Evolutionary conservation across 2,329 filamentous ascomycete species (phyloP).

Genomic region (Epichloe uncinata): DNA sequence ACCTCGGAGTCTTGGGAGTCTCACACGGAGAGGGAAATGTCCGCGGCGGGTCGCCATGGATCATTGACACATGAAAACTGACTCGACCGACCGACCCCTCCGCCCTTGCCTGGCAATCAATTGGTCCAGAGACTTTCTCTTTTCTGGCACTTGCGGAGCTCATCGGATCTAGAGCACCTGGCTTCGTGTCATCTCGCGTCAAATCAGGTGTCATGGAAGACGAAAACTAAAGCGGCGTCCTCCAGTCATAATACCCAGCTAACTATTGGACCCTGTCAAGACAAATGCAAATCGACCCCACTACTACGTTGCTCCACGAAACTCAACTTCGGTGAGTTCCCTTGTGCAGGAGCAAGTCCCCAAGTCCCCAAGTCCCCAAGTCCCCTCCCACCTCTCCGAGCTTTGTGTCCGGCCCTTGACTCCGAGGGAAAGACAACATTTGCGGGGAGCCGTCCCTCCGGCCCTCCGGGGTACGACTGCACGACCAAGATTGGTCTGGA

Average conservation of each 20-base stretch:
- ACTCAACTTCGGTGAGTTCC: background rate
- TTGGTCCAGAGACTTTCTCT: background rate
- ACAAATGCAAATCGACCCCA: background rate
- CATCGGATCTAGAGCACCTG: background rate
- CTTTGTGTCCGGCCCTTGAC: too few relatives aligned
- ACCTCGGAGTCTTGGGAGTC: background rate
- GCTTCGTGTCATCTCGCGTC: background rate
- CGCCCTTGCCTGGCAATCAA: background rate
- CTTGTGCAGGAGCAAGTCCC: background rate
- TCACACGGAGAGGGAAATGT: background rate
- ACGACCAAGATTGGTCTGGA: background rate
- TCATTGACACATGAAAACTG: constrained; percentile 11
- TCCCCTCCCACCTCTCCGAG: too few relatives aligned
- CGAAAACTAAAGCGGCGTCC: background rate
- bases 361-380: too few relatives aligned
- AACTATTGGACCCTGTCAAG: background rate
- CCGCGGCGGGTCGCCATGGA: constrained; percentile 3
- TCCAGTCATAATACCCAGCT: background rate
- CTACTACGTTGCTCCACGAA: constrained; percentile 4
- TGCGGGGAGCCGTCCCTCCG: constrained; percentile 6
- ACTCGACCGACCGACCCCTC: constrained; percentile 2
- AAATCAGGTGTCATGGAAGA: background rate
- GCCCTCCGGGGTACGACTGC: constrained; percentile 2
- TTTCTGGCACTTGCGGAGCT: constrained; percentile 2
- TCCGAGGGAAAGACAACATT: background rate